Evolutionary conservation across 164 flowering plant species (phyloP).

Genomic region (Annona cherimola): DNA sequence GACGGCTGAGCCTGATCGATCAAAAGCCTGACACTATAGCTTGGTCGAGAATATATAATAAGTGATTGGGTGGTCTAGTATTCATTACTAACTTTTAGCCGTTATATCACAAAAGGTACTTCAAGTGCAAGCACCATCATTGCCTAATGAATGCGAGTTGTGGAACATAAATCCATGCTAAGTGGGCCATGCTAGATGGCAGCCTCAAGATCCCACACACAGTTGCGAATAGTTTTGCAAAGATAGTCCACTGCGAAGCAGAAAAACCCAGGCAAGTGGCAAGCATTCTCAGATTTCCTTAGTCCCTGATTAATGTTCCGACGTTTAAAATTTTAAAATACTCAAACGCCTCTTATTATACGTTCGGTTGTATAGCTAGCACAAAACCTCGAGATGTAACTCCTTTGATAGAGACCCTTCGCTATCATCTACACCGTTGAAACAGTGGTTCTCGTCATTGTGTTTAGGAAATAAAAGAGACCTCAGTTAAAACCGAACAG

Average conservation of each 20-base stretch:
- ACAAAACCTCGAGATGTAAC: not conserved
- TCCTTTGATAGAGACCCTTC: not conserved
- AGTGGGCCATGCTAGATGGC: not conserved
- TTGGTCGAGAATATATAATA: too few relatives aligned
- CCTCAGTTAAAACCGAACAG: too few relatives aligned
- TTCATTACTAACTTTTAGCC: too few relatives aligned
- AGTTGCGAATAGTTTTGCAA: not conserved
- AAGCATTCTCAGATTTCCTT: not conserved
- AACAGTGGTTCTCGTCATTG: not conserved
- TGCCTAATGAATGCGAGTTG: not conserved
- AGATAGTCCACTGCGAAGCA: not conserved
- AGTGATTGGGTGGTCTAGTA: too few relatives aligned
- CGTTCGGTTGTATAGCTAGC: not conserved
- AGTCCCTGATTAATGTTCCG: not conserved
- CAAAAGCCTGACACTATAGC: too few relatives aligned
- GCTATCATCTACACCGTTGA: not conserved
- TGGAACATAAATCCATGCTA: not conserved
- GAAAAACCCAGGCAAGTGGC: not conserved
- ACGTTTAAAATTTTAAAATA: too few relatives aligned
- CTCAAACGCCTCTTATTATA: not conserved
- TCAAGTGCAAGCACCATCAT: not conserved
- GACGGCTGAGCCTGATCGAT: too few relatives aligned
- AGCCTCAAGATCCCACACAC: not conserved
- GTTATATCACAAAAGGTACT: too few relatives aligned
- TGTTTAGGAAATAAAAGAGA: not conserved